These are phyloP conservation scores for Fomitopsis serialis DNA, from an alignment of 768 basidiomycete genomes.

Conservation along the genomic window DNA sequence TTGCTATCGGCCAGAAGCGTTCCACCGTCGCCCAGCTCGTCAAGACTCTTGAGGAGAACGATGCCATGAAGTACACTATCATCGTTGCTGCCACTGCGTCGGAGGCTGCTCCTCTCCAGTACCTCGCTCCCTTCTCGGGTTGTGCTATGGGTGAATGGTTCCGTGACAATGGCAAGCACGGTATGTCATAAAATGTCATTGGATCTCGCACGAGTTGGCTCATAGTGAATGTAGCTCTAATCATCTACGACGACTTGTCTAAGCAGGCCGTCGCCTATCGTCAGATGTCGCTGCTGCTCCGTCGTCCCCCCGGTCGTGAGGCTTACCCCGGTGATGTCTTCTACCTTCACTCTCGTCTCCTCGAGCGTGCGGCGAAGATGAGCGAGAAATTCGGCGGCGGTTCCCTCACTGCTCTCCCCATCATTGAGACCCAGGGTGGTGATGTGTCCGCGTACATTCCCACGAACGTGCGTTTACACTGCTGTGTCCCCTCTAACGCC, in stretches of 20 bases:
- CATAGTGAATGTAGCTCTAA: slow-evolving; percentile 61
- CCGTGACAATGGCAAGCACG: slow-evolving; percentile 99
- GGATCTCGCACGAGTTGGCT: slow-evolving; percentile 35
- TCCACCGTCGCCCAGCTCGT: slow-evolving; percentile 99
- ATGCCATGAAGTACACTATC: slow-evolving; percentile 99
- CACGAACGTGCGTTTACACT: slow-evolving; percentile 58
- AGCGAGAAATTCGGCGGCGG: slow-evolving; percentile 98
- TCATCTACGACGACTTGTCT: slow-evolving; percentile 99
- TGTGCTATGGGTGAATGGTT: slow-evolving; percentile 99
- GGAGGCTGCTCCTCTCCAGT: slow-evolving; percentile 98
- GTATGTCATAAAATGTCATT: slow-evolving; percentile 38
- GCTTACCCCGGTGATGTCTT: slow-evolving; percentile 99
- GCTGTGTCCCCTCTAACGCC: neutral
- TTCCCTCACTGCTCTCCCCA: slow-evolving; percentile 96
- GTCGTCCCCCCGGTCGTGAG: slow-evolving; percentile 99
- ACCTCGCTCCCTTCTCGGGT: slow-evolving; percentile 99
- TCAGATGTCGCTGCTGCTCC: slow-evolving; percentile 99
- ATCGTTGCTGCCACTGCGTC: slow-evolving; percentile 99
- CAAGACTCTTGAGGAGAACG: slow-evolving; percentile 99
- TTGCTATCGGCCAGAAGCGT: slow-evolving; percentile 98
- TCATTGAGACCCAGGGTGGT: slow-evolving; percentile 99
- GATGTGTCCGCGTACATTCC: slow-evolving; percentile 99
- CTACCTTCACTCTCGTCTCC: slow-evolving; percentile 99
- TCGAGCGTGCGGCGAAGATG: slow-evolving; percentile 99
- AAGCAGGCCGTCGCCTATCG: slow-evolving; percentile 99